Base-by-base conservation (phyloP, 345 rosid species). In the Camelina hispida region DNA sequence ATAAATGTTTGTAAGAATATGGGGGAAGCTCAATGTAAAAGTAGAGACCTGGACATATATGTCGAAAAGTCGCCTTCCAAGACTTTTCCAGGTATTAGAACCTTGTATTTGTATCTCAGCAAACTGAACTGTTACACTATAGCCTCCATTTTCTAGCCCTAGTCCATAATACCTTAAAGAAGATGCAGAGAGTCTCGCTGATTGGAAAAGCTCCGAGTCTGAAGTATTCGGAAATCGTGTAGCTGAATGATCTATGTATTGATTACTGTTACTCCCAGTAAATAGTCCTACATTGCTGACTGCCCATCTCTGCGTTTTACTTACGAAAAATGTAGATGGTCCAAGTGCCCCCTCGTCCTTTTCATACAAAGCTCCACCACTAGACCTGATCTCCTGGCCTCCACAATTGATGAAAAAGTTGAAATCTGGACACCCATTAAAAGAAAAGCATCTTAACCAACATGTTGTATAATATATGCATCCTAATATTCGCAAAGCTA, bases 121-220 rank as follows among this genome's bases (percentile, higher is more conserved):
- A 78, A 88, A 88, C 30, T 58, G 73, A 66, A 88, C 23, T 68
- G 58, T 82, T 61, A 88, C 64, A 57, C 37, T 81, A 75, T 91
- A 91, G 82, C 85, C 85, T 16, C 93, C 97, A 84, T 89, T 89
- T 84, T 91, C 68, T 18, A 91, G 93, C 51, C 97, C 96, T 78
- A 91, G 74, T 9, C 96, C 96, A 30, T 85, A 91, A 81, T 89
- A 89, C 79, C 91, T 84, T 59, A 91, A 61, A 12, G 97, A 89
- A 6, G 91, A 84, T 69, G 92, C 85, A 58, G 97, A 88, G 59
- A 85, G 34, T 66, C 91, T 81, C 0, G 92, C 88, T 23, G 96
- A 80, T 79, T 83, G 84, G 20, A 55, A 85, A 50, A 88, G 75
- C 71, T 77, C 85, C 0, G 90, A 74, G 37, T 78, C 81, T 44